Evolutionary conservation across 148 eudicot genomes (phyloP), one percentile per base, ranked within the genome.

Genomic region (Hydrangea macrophylla): DNA sequence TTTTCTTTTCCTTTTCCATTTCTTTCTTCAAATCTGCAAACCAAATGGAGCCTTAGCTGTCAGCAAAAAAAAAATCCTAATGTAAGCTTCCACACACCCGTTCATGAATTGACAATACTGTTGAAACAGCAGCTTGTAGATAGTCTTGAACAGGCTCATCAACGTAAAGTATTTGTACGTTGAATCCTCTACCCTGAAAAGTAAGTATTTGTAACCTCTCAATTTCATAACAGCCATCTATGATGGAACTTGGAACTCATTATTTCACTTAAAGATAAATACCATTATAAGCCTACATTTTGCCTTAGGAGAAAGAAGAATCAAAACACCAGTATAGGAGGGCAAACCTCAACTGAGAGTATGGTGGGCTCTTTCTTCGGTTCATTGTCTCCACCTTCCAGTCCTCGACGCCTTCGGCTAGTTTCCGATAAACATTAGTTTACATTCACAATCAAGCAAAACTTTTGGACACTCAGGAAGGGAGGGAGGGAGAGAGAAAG

Each of bases 131-230:
- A 60, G 93, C 87, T 82, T 69, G 97, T 53, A 95, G 76, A 83
- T 95, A 95, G 85, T 95, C 96, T 39, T 93, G 70, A 77, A 91
- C 96, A 72, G 99, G 90, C 56, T 91, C 97, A 75, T 91, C 92
- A 55, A 75, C 79, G 76, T 95, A 91, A 66, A 81, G 87, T 42
- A 86, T 68, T 71, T 89, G 79, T 27, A 95, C 99, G 53, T 83
- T 85, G 73, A 70, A 95, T 64, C 97, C 97, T 82, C 99, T 82
- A 60, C 97, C 99, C 99, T 95, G 89, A 39, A 86, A 32, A 54
- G 53, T 22, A 48, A 39, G 37, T 20, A 33, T 5, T 69, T n/a
- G 15, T 2, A 33, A 55, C 8, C 60, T 37, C 15, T 39, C 64
- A 68, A 31, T 36, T 59, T 24, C 31, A 57, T 44, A 6, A 69